phyloP scores from a whole-genome alignment of 192 early-diverging fungal species.

The Coemansia sp. region DNA sequence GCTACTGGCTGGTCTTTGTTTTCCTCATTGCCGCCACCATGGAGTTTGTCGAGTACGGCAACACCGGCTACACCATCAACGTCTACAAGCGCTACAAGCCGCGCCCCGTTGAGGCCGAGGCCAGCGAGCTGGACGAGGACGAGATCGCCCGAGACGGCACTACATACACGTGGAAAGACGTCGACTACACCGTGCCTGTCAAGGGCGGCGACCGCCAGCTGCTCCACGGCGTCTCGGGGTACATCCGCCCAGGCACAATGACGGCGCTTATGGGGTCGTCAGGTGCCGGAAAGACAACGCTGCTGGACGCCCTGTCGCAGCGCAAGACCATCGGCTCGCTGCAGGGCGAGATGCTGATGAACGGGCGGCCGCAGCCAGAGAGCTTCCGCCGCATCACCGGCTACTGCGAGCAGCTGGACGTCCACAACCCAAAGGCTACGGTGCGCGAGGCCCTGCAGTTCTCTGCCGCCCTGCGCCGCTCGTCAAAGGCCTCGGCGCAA shows the following conservation, averaged over 20 bases:
- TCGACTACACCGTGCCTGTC: slow-evolving; percentile 70
- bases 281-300: slow-evolving; percentile 70
- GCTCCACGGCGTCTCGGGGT: slow-evolving; percentile 65
- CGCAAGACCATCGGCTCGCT: slow-evolving; percentile 66
- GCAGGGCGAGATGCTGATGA: slow-evolving; percentile 67
- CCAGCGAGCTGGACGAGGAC: slow-evolving; percentile 13
- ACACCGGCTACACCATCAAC: slow-evolving; percentile 42
- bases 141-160: slow-evolving; percentile 40
- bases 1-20: slow-evolving; percentile 43
- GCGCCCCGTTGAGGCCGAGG: slow-evolving; percentile 35
- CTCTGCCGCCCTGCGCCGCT: slow-evolving; percentile 67
- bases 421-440: slow-evolving; percentile 69
- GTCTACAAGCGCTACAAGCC: slow-evolving; percentile 33
- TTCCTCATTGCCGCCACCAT: slow-evolving; percentile 44
- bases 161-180: slow-evolving; percentile 61
- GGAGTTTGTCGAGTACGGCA: slow-evolving; percentile 57
- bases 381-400: slow-evolving; percentile 67
- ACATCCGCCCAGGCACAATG: slow-evolving; percentile 70
- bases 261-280: slow-evolving; percentile 73
- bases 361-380: slow-evolving; percentile 44
- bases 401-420: slow-evolving; percentile 82
- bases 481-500: slow-evolving; percentile 55
- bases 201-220: slow-evolving; percentile 65
- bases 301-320: slow-evolving; percentile 68
- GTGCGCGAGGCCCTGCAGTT: slow-evolving; percentile 61